Base-by-base conservation (phyloP, 768 basidiomycete genomes). In the Megacollybia marginata region DNA sequence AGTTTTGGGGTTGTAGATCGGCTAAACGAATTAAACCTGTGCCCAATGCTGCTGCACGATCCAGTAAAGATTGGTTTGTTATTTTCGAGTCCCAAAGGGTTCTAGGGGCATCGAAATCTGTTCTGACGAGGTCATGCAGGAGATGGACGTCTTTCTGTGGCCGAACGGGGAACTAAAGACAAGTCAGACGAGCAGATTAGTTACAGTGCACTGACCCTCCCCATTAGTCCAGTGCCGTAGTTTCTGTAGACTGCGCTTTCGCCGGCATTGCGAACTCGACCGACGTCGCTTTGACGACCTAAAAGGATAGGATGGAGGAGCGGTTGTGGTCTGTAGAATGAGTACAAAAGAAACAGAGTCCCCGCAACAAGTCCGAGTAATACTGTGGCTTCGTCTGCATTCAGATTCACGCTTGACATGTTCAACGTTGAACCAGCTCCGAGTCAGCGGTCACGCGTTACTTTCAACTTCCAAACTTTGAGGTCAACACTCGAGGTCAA, bases 241-340 rank as follows among this genome's bases (percentile, higher is more conserved):
- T 89, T 92, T 59, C 94, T 79, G 65, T 94, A 95, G 13, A 93
- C 72, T 0, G 91, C 89, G 57, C 89, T 92, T 68, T 94, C 88
- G 8, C 78, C 74, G 11, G 85, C 75, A 59, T 89, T 83, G 48
- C 93, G 73, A 4, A 93, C 89, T 46, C 84, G 75, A 11, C 83
- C 84, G 23, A 86, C 85, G 63, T 96, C 94, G 57, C 90, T 91
- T 73, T 97, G 93, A 46, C 92, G 73, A 7, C 93, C 92, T 1
- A 97, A 77, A 9, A 95, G 75, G 55, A 97, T 87, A n/a, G 93
- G 93, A 59, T 96, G 93, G 0, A 94, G 92, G 40, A 94, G 78
- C 2, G 86, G 83, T 56, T 87, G 86, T 4, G 86, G 87, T 56
- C 78, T 88, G 68, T 89, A 88, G 52, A 88, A 69, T 62, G 82